Conservation (phyloP, 257 asterid species). For the Perilla frutescens region DNA sequence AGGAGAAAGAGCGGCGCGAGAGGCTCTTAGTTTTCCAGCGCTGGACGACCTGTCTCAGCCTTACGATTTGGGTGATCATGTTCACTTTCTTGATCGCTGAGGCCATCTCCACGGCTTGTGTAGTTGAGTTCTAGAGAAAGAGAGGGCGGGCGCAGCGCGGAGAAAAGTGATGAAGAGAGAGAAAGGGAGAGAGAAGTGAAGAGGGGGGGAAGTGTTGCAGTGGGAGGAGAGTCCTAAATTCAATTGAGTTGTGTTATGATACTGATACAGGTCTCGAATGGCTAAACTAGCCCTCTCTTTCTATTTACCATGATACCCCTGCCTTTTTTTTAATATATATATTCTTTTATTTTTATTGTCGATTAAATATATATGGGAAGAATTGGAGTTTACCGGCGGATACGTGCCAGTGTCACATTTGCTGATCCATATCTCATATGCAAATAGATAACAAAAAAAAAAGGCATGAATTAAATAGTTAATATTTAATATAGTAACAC, state of each 20-base stretch:
- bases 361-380: background rate
- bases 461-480: too few relatives aligned
- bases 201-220: background rate
- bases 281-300: slow-evolving; percentile 18
- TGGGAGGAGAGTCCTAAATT: slow-evolving; percentile 30
- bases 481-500: too few relatives aligned
- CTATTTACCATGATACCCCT: slow-evolving; percentile 31
- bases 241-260: slow-evolving; percentile 23
- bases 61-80: slow-evolving; percentile 61
- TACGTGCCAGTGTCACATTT: too few relatives aligned
- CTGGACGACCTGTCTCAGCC: slow-evolving; percentile 55
- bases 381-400: background rate
- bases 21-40: slow-evolving; percentile 64
- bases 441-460: background rate
- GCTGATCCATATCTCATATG: background rate
- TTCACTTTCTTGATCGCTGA: slow-evolving; percentile 57
- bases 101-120: slow-evolving; percentile 38
- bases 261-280: slow-evolving; percentile 18
- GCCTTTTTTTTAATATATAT: background rate
- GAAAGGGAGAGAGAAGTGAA: too few relatives aligned
- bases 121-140: slow-evolving; percentile 4
- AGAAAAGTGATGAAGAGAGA: background rate
- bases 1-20: slow-evolving; percentile 36
- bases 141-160: slow-evolving; percentile 27
- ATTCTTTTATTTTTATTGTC: background rate